Percentiles rank a stretch among this genome's conserved stretches.
Evolutionary conservation across 2,329 filamentous ascomycete genomes (phyloP).

Genomic region (Neopestalotiopsis clavispora): DNA sequence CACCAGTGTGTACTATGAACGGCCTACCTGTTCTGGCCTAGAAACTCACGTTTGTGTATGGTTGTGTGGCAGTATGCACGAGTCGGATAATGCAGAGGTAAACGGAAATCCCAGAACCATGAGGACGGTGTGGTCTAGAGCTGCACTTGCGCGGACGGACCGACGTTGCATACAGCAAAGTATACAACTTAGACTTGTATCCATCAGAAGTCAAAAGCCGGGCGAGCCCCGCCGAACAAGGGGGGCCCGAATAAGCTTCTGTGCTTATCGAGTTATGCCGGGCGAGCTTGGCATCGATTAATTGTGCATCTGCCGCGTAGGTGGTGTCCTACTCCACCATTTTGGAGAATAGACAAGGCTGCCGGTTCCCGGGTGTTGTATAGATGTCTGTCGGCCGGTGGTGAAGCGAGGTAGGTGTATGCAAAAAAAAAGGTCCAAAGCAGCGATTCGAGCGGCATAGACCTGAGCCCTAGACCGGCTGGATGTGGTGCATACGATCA

Average conservation of each 20-base stretch:
- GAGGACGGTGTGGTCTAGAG: not conserved
- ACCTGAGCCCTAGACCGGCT: not conserved
- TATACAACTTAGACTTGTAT: not conserved
- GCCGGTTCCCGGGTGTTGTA: not conserved
- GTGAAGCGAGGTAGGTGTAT: not conserved
- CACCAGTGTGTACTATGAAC: not conserved
- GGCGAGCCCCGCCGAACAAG: not conserved
- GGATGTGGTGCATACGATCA: not conserved
- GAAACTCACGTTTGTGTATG: not conserved
- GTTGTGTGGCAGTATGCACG: not conserved
- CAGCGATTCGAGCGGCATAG: not conserved
- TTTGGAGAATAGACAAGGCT: not conserved
- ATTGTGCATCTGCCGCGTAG: not conserved
- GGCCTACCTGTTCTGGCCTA: conserved; percentile 9
- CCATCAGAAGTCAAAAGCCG: not conserved
- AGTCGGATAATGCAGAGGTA: not conserved
- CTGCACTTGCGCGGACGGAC: not conserved
- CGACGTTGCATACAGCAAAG: not conserved
- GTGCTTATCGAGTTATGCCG: not conserved
- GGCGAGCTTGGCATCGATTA: not conserved
- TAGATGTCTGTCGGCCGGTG: not conserved
- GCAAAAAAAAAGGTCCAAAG: not conserved
- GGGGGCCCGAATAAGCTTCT: not conserved
- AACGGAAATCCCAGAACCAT: not conserved
- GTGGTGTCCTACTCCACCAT: not conserved